These are phyloP conservation scores for Amauroascus verrucosus DNA, from an alignment of 2,329 filamentous ascomycete genomes.

Conservation along the genomic window DNA sequence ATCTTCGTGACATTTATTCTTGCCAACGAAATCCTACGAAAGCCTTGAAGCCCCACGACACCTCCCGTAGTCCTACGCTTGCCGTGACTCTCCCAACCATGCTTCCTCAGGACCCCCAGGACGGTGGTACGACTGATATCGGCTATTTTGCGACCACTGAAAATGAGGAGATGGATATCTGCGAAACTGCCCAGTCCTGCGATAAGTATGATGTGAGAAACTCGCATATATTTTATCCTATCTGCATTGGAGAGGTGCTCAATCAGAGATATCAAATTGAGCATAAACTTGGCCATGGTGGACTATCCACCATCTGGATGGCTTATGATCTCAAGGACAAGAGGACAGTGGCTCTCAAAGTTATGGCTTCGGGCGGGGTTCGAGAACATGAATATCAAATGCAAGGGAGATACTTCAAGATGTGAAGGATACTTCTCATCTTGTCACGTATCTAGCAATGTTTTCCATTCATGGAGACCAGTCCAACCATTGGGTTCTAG, in stretches of 20 bases:
- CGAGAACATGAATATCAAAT: slow-evolving; percentile 10
- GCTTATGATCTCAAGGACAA: slow-evolving; percentile 9
- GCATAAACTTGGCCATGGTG: slow-evolving; percentile 14
- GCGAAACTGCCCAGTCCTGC: too few species aligned
- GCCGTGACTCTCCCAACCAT: too few species aligned
- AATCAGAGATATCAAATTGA: slow-evolving; percentile 13
- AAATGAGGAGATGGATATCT: too few species aligned
- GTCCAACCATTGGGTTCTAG: neutral
- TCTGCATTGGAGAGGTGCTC: slow-evolving; percentile 12
- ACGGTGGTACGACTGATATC: too few species aligned
- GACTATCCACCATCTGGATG: slow-evolving; percentile 9
- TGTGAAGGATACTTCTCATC: slow-evolving; percentile 12
- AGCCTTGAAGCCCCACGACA: too few species aligned
- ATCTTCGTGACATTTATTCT: too few species aligned
- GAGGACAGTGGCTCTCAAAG: slow-evolving; percentile 13
- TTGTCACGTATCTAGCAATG: slow-evolving; percentile 10
- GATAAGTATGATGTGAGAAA: too few species aligned
- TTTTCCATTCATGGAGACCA: slow-evolving; percentile 9
- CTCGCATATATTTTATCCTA: slow-evolving; percentile 12
- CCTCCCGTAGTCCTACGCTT: too few species aligned
- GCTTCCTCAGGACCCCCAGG: too few species aligned
- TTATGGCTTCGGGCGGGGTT: neutral
- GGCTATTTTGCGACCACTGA: too few species aligned
- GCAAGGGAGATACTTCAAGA: slow-evolving; percentile 6
- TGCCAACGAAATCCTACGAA: too few species aligned